Base-by-base conservation (phyloP, 2,329 filamentous ascomycete genomes). In the Penicillium palitans region DNA sequence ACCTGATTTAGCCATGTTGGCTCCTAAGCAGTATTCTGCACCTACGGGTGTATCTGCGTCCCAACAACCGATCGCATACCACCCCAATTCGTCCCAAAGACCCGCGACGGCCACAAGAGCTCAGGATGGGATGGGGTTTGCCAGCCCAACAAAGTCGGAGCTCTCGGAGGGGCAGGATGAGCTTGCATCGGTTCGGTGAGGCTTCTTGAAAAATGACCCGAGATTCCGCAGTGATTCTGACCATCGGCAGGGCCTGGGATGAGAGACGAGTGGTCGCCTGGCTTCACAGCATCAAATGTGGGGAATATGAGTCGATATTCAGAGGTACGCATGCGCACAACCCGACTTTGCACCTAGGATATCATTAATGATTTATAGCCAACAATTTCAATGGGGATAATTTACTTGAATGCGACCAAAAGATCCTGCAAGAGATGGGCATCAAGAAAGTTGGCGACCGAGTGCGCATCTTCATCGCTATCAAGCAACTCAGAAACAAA, bases 331-430 rank as follows among this genome's bases (percentile, higher is more conserved):
- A 51, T 84, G 76, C 52, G 64, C 39, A 51, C 24, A 33, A 21
- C n/a, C 10, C 6, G 19, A 52, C 3, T 42, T 35, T 41, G 24
- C 21, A 41, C 27, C 29, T 17, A 37, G 21, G 15, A 27, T 37
- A 39, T 73, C 41, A 72, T 69, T 66, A 44, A 61, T 41, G 6
- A 12, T 52, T 27, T 60, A 7, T 37, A 85, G 83, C 87, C 72
- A 96, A 99, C 75, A 91, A 98, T 76, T 97, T 99, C 80, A 99
- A 95, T 72, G 95, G 95, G 69, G 92, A 97, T 78, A 97, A 96
- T 72, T 81, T 99, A 45, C 83, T 99, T 67, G 95, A 99, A 78
- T 93, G 97, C 83, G 95, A 99, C 76, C 96, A 96, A 80, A 89
- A 92, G 56, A 91, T 96, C 41, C 83, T 99, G 63, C 96, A 96